Conservation (phyloP, 2,329 filamentous ascomycete genomes). For the Coniochaeta hoffmannii region DNA sequence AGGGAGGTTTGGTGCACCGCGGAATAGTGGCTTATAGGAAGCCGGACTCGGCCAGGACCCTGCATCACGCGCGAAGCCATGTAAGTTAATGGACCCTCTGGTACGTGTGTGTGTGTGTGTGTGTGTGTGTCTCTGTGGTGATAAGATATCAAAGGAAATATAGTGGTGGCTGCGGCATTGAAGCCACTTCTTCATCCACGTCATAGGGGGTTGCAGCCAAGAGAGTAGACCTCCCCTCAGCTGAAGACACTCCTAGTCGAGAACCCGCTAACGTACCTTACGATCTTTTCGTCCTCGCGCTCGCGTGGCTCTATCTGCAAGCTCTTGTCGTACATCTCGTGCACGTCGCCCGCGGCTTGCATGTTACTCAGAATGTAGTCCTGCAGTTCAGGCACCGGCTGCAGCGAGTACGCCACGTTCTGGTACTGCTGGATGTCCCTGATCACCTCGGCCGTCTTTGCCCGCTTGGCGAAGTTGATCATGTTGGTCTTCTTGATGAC, state of each 20-base stretch:
- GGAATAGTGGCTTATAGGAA: slow-evolving; percentile 38
- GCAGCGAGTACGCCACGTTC: slow-evolving; percentile 89
- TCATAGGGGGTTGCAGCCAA: slow-evolving; percentile 8
- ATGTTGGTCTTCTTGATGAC: slow-evolving; percentile 93
- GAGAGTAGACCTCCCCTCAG: slow-evolving; percentile 14
- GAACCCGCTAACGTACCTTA: slow-evolving; percentile 61
- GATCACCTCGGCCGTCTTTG: slow-evolving; percentile 97
- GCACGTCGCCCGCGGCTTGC: slow-evolving; percentile 89
- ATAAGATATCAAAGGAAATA: slow-evolving; percentile 5
- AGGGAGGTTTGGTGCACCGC: not conserved
- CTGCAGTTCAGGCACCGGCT: slow-evolving; percentile 84
- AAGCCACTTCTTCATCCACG: not conserved
- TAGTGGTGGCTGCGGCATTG: slow-evolving; percentile 3
- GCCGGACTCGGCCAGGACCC: slow-evolving; percentile 54
- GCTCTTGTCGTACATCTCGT: slow-evolving; percentile 99
- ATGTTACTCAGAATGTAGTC: slow-evolving; percentile 97
- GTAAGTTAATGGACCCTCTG: slow-evolving; percentile 12
- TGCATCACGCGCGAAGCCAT: slow-evolving; percentile 22
- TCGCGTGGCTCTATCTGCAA: slow-evolving; percentile 89
- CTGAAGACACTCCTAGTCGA: slow-evolving; percentile 13
- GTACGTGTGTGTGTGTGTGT: too few relatives aligned
- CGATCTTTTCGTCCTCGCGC: slow-evolving; percentile 98
- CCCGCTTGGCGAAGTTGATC: slow-evolving; percentile 97
- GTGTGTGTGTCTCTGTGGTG: too few relatives aligned
- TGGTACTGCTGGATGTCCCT: slow-evolving; percentile 98